phyloP scores from a whole-genome alignment of 225 moss, liverwort and hornwort genomes.

The Bryoerythrophyllum caledonicum region DNA sequence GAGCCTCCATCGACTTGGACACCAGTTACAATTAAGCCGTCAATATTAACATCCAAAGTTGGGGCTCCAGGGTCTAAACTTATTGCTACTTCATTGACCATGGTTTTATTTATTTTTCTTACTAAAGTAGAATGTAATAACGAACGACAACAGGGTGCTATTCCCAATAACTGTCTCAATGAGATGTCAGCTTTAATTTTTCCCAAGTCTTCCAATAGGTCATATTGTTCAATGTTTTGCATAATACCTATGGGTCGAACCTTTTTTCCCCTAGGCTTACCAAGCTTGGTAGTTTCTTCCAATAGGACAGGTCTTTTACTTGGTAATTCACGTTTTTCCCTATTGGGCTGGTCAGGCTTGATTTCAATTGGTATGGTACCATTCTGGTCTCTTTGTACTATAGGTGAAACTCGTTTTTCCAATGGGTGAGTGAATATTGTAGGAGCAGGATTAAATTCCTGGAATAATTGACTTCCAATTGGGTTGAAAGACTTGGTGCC shows the following conservation, averaged over 20 bases:
- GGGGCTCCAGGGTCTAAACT: background rate
- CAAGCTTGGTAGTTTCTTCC: no score
- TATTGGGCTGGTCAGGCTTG: no score
- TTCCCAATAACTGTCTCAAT: background rate
- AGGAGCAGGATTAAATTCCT: no score
- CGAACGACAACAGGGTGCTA: fast-evolving
- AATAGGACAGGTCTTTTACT: no score
- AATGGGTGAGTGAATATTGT: no score
- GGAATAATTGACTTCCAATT: no score
- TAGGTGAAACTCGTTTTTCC: no score
- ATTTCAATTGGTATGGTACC: no score
- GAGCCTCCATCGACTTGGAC: background rate
- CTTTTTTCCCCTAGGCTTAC: no score
- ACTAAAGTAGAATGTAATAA: background rate
- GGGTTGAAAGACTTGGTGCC: no score
- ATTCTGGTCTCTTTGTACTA: no score
- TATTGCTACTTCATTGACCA: background rate
- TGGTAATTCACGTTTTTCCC: no score
- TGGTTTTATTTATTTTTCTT: background rate
- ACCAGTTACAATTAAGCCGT: background rate
- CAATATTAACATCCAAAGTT: background rate
- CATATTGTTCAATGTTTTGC: background rate
- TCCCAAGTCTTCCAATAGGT: background rate
- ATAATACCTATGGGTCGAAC: background rate
- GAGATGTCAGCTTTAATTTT: background rate